Conservation (phyloP, 495 filamentous ascomycete genomes). For the Staphylotrichum tortipilum region DNA sequence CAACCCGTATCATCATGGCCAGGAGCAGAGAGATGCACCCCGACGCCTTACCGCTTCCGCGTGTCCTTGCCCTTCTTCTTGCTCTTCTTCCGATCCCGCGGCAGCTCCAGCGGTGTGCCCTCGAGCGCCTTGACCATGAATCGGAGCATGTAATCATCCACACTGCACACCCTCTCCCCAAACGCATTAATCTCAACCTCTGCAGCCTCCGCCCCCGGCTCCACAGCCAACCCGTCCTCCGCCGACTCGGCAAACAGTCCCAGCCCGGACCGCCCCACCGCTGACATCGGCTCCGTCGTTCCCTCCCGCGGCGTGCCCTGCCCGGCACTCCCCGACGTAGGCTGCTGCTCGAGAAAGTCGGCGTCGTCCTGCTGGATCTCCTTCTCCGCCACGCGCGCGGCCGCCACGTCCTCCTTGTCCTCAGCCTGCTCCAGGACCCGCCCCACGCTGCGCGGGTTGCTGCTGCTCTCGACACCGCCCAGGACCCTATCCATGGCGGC, state of each 20-base stretch:
- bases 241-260: constrained; percentile 34
- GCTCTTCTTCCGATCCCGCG: constrained; percentile 66
- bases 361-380: constrained; percentile 83
- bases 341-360: constrained; percentile 78
- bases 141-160: constrained; percentile 81
- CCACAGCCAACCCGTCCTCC: constrained; percentile 12
- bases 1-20: background rate
- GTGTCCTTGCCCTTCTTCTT: constrained; percentile 26
- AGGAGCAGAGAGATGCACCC: background rate
- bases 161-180: constrained; percentile 47
- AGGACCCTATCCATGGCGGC: constrained; percentile 84
- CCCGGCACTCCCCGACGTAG: constrained; percentile 35
- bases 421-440: constrained; percentile 79
- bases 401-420: constrained; percentile 82
- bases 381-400: constrained; percentile 78
- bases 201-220: constrained; percentile 25
- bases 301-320: constrained; percentile 42
- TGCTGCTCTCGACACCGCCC: constrained; percentile 45
- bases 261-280: constrained; percentile 28
- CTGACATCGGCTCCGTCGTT: constrained; percentile 14
- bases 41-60: constrained; percentile 10
- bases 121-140: constrained; percentile 70
- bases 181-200: constrained; percentile 47
- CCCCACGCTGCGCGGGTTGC: constrained; percentile 37
- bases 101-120: constrained; percentile 68